phyloP scores from a whole-genome alignment of 306 rosid species.

The Acmispon strigosus region DNA sequence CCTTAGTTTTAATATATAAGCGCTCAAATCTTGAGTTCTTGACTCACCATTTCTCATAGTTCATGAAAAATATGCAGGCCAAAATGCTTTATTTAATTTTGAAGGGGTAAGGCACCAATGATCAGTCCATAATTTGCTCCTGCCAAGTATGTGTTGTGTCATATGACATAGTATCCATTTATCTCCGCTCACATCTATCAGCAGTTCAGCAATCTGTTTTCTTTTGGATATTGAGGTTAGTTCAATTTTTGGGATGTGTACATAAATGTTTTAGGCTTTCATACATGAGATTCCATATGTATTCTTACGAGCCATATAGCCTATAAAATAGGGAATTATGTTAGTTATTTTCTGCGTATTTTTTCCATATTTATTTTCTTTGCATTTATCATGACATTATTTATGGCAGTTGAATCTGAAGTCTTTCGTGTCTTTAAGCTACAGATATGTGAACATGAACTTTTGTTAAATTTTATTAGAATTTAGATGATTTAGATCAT shows the following conservation, averaged over 20 bases:
- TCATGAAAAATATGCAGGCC: slow-evolving; percentile 44
- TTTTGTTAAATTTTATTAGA: background rate
- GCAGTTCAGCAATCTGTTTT: background rate
- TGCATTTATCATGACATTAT: background rate
- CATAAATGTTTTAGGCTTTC: slow-evolving; percentile 1
- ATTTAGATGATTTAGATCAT: background rate
- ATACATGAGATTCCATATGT: background rate
- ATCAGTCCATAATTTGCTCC: slow-evolving; percentile 1
- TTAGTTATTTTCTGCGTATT: background rate
- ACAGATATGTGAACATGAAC: background rate
- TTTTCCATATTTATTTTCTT: background rate
- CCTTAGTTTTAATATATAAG: background rate
- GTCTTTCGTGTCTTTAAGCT: background rate
- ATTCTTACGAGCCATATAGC: background rate
- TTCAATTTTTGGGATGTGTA: background rate
- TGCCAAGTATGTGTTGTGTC: background rate
- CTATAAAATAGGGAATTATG: background rate
- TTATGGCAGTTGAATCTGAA: background rate
- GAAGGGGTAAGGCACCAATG: slow-evolving; percentile 34
- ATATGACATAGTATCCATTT: background rate
- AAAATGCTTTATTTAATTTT: slow-evolving; percentile 39
- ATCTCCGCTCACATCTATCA: background rate
- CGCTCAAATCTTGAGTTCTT: background rate
- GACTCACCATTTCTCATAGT: background rate
- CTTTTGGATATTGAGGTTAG: slow-evolving; percentile 14